Base-by-base conservation (phyloP, 148 eudicot genomes). In the Rhododendron griersonianum region DNA sequence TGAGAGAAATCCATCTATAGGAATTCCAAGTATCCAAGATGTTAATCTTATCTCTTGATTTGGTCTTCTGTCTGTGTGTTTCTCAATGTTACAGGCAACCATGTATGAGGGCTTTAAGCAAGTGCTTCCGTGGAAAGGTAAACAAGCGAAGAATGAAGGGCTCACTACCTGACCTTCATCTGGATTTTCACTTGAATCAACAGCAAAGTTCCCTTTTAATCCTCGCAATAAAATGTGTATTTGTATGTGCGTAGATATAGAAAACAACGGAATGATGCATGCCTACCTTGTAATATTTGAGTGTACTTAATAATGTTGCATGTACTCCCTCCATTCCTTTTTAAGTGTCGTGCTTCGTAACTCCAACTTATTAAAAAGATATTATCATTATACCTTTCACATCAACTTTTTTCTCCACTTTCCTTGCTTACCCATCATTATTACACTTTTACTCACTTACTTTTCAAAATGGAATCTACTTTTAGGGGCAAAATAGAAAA, bases 101-200 rank as follows among this genome's bases (percentile, higher is more conserved):
- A 47, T 85, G 37, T 80, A 80, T 59, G 51, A 47, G 83, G 78
- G 83, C 16, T 61, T 85, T 1, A 85, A 80, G 74, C 83, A 85
- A 18, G 83, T 48, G 30, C 53, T 85, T 30, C 87, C 87, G 3
- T 80, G 87, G 87, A 69, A 28, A 69, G 74, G 76, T 80, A 86
- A 88, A 33, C 90, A 86, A 83, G 83, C 83, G 84, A 89, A 88
- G 85, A 88, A 86, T 61, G 87, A 76, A 65, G 88, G 86, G 41
- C 71, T 65, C 57, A 25, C 71, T 15, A 15, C 67, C 13, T 44
- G 76, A 83, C 11, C 33, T n/a, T 45, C 30, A 28, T 78, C 81
- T 47, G 81, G 57, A 21, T 5, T 48, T 79, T 79, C 81, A 48
- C 35, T 79, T 21, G 81, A 45, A 23, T 78, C 81, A 78, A 9